Percentiles rank a stretch among this genome's conserved stretches.
These are phyloP conservation scores for Chaetomium olivaceum DNA, from an alignment of 2,329 filamentous ascomycete genomes.

Conservation along the genomic window DNA sequence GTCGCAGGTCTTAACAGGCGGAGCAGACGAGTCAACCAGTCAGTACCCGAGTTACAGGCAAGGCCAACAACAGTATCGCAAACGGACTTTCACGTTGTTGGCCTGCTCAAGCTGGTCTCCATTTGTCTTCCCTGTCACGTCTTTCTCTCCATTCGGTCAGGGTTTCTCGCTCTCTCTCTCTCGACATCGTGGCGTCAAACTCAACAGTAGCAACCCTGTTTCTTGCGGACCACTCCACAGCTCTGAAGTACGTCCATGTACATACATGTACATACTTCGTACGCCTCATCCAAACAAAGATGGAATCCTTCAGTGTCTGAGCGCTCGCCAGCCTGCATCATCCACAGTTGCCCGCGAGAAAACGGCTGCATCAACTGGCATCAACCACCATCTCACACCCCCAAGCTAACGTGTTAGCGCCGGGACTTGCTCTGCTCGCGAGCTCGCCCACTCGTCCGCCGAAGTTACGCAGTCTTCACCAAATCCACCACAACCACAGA, in stretches of 20 bases:
- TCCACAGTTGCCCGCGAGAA: neutral
- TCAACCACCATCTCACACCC: neutral
- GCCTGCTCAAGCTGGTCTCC: neutral
- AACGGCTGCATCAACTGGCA: neutral
- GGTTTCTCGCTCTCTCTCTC: neutral
- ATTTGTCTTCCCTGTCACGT: neutral
- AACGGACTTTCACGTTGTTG: neutral
- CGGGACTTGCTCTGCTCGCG: constrained; percentile 19
- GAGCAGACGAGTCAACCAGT: neutral
- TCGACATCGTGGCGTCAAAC: neutral
- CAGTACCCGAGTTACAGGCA: no score
- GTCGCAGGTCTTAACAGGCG: neutral
- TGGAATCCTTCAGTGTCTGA: constrained; percentile 1
- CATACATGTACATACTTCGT: neutral
- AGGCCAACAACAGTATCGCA: neutral
- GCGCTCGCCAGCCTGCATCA: neutral
- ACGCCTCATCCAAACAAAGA: neutral
- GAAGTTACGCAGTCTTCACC: neutral
- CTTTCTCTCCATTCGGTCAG: neutral
- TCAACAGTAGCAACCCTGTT: constrained; percentile 2
- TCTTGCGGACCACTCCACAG: constrained; percentile 5
- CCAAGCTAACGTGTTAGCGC: constrained; percentile 16
- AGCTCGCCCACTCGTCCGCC: neutral
- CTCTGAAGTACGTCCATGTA: neutral
- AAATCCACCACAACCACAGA: neutral